Percentiles rank a stretch among this genome's conserved stretches.
Evolutionary conservation across 2,329 filamentous ascomycete species (phyloP).

Genomic region (Fusarium musae): DNA sequence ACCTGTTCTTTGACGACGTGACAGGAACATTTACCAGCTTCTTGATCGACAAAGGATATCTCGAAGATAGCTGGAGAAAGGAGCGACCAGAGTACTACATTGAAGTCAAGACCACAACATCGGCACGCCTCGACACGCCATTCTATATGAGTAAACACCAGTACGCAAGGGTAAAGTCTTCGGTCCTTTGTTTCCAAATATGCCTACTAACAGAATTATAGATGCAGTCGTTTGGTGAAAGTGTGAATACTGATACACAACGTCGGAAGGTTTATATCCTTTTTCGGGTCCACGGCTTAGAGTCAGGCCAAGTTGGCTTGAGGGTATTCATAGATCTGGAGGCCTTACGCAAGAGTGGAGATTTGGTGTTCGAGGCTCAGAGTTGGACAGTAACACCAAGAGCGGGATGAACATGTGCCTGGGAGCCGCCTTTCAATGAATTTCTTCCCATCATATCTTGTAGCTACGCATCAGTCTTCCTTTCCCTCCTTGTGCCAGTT

Average conservation of each 20-base stretch:
- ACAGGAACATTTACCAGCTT: background rate
- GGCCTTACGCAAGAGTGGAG: background rate
- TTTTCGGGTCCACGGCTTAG: accelerated
- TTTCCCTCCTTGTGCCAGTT: background rate
- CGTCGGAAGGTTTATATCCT: background rate
- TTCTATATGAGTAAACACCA: background rate
- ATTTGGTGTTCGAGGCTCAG: background rate
- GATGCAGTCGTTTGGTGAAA: background rate
- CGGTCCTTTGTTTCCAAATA: accelerated
- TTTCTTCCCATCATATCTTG: too few species aligned
- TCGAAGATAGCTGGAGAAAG: background rate
- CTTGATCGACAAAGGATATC: background rate
- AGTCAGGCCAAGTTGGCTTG: background rate
- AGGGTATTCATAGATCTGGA: background rate
- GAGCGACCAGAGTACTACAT: background rate
- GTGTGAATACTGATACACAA: accelerated
- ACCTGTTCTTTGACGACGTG: background rate
- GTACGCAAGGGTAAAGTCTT: background rate
- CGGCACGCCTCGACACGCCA: background rate
- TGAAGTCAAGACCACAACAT: background rate
- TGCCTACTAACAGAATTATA: accelerated
- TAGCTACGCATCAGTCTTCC: background rate
- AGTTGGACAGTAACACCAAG: background rate
- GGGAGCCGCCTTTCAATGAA: too few species aligned
- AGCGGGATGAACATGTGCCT: background rate